phyloP scores from a whole-genome alignment of 2,329 filamentous ascomycete species.

The Ceratocystis smalleyi region DNA sequence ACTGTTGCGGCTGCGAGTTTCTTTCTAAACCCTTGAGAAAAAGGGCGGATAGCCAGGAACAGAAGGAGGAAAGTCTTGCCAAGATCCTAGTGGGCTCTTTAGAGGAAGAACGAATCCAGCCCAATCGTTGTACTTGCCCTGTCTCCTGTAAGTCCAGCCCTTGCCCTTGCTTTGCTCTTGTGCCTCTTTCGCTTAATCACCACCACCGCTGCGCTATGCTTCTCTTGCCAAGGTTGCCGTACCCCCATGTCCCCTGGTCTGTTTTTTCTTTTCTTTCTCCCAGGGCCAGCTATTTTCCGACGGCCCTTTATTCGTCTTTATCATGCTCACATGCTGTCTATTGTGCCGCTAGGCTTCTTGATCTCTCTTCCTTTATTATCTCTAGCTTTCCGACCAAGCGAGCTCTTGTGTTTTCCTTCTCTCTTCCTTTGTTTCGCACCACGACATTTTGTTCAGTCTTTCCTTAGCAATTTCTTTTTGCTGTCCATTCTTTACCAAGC shows the following conservation, averaged over 20 bases:
- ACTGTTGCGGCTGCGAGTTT: background rate
- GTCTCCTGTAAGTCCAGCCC: background rate
- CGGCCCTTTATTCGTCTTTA: background rate
- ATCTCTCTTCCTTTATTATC: slow-evolving; percentile 7
- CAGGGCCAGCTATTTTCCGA: slow-evolving; percentile 1
- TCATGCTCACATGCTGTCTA: slow-evolving; percentile 2
- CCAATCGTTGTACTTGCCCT: background rate
- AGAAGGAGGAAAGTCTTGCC: background rate
- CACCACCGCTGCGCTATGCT: background rate
- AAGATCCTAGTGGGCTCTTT: background rate
- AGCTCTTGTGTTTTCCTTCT: background rate
- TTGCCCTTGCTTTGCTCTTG: background rate
- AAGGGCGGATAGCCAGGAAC: background rate
- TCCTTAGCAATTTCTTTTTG: slow-evolving; percentile 12
- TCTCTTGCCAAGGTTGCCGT: background rate
- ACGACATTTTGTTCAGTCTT: background rate
- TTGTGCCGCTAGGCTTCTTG: background rate
- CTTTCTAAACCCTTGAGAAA: background rate
- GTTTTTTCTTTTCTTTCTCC: background rate
- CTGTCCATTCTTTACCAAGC: background rate
- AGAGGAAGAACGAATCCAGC: background rate
- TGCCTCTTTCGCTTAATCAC: slow-evolving; percentile 4
- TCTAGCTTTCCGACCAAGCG: slow-evolving; percentile 5
- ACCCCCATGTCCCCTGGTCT: background rate
- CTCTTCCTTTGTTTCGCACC: slow-evolving; percentile 19